These are phyloP conservation scores for Gliomastix tumulicola DNA, from an alignment of 2,329 filamentous ascomycete genomes.

Conservation along the genomic window DNA sequence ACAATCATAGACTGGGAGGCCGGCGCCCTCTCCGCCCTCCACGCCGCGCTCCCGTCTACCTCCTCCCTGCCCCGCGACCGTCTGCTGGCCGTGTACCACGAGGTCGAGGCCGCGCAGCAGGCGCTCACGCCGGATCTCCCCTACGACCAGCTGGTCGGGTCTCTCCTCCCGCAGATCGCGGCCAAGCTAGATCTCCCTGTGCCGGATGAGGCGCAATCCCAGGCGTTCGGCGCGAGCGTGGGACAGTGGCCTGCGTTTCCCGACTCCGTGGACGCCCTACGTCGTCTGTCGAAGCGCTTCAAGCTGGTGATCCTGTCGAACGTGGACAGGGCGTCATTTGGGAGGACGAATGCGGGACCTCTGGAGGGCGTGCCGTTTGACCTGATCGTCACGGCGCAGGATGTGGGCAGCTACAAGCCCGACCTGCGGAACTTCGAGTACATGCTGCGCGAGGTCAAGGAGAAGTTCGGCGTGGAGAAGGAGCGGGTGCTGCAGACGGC, in stretches of 20 bases:
- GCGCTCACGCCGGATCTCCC: conserved; percentile 43
- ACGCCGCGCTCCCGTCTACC: conserved; percentile 12
- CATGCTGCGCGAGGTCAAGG: conserved; percentile 46
- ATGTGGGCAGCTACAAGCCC: conserved; percentile 68
- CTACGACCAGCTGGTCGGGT: conserved; percentile 53
- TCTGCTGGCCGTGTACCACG: conserved; percentile 33
- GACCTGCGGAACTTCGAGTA: conserved; percentile 58
- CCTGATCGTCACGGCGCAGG: conserved; percentile 59
- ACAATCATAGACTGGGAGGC: conserved; percentile 75
- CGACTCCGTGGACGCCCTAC: conserved; percentile 50
- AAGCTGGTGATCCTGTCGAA: conserved; percentile 54
- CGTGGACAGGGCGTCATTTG: conserved; percentile 46
- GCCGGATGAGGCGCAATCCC: conserved; percentile 28
- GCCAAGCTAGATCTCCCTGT: conserved; percentile 26
- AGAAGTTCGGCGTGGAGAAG: conserved; percentile 48
- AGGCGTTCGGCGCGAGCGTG: conserved; percentile 43
- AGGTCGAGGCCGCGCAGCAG: conserved; percentile 44
- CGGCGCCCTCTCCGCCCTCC: conserved; percentile 43
- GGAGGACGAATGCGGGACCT: conserved; percentile 31
- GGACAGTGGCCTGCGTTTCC: conserved; percentile 51
- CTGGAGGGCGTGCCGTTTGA: conserved; percentile 48
- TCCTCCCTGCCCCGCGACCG: conserved; percentile 26
- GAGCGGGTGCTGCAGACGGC: conserved; percentile 56
- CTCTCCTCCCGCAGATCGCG: conserved; percentile 38
- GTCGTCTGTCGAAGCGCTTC: conserved; percentile 39